Evolutionary conservation across 2,329 filamentous ascomycete genomes (phyloP).

Genomic region (Clarireedia monteithiana): DNA sequence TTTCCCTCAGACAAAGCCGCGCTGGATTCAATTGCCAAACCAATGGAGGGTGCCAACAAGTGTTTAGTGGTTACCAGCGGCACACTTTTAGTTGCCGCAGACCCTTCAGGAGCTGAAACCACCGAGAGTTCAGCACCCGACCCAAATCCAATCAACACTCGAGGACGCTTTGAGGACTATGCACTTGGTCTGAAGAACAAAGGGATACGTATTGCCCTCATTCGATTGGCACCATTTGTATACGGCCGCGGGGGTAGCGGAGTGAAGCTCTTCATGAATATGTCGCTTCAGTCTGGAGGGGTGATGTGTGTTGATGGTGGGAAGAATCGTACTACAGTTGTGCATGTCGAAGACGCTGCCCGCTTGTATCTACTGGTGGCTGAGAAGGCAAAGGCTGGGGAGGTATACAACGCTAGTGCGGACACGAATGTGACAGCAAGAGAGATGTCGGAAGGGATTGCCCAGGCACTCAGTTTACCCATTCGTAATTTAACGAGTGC

Average conservation of each 20-base stretch:
- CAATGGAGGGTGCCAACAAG: conserved; percentile 30
- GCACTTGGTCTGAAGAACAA: conserved; percentile 24
- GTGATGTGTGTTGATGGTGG: conserved; percentile 29
- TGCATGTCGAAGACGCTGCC: conserved; percentile 39
- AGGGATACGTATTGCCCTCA: conserved; percentile 30
- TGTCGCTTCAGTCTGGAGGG: conserved; percentile 26
- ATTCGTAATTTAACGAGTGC: not conserved
- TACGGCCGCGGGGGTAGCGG: conserved; percentile 34
- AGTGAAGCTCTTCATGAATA: conserved; percentile 29
- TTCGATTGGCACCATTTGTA: conserved; percentile 37
- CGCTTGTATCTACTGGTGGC: conserved; percentile 33
- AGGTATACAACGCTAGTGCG: conserved; percentile 31
- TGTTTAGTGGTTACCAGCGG: conserved; percentile 32
- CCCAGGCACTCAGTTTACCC: conserved; percentile 18
- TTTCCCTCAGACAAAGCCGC: conserved; percentile 30
- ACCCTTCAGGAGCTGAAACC: conserved; percentile 28
- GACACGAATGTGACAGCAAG: conserved; percentile 29
- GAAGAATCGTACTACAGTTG: conserved; percentile 22
- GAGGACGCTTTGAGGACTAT: conserved; percentile 28
- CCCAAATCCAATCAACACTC: conserved; percentile 22
- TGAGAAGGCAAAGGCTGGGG: conserved; percentile 29
- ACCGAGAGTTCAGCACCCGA: conserved; percentile 15
- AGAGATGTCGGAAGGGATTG: conserved; percentile 28
- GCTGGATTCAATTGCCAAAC: conserved; percentile 32
- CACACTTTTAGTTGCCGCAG: conserved; percentile 21